These are phyloP conservation scores for Ceriops tagal DNA, from an alignment of 345 rosid species.

Conservation along the genomic window DNA sequence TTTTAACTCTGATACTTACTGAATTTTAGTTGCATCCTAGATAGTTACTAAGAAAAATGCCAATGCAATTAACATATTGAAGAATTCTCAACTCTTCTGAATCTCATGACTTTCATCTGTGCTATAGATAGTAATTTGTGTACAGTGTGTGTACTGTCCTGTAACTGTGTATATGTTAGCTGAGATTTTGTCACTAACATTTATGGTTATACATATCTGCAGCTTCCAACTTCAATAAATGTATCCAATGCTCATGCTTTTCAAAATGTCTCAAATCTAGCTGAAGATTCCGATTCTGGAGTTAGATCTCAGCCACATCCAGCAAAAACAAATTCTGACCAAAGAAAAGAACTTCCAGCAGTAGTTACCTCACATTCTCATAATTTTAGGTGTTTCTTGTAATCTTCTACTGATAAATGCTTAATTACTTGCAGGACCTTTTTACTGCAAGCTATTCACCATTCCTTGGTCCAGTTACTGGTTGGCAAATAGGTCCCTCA, in stretches of 20 bases:
- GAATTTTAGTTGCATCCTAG: too few relatives aligned
- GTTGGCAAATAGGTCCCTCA: constrained; percentile 46
- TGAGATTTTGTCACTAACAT: neutral
- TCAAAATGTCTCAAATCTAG: constrained; percentile 24
- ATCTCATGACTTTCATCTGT: too few relatives aligned
- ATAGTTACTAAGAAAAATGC: too few relatives aligned
- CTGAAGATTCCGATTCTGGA: constrained; percentile 25
- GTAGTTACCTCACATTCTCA: constrained; percentile 31
- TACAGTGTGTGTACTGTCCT: neutral
- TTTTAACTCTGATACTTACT: too few relatives aligned
- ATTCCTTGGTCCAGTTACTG: constrained; percentile 34
- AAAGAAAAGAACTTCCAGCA: constrained; percentile 68
- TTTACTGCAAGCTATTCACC: constrained; percentile 51
- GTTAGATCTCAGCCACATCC: constrained; percentile 31
- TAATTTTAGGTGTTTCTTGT: constrained; percentile 11
- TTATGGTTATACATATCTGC: constrained; percentile 15
- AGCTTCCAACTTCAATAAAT: constrained; percentile 27
- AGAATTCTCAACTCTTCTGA: too few relatives aligned
- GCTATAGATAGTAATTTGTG: neutral
- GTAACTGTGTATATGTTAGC: neutral
- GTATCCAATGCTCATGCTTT: constrained; percentile 28
- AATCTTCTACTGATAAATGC: constrained; percentile 10
- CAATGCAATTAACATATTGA: too few relatives aligned
- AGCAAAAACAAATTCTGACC: constrained; percentile 30
- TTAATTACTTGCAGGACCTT: constrained; percentile 53